Conservation (phyloP, 1,139 yeast species). For the Spathaspora sp. region DNA sequence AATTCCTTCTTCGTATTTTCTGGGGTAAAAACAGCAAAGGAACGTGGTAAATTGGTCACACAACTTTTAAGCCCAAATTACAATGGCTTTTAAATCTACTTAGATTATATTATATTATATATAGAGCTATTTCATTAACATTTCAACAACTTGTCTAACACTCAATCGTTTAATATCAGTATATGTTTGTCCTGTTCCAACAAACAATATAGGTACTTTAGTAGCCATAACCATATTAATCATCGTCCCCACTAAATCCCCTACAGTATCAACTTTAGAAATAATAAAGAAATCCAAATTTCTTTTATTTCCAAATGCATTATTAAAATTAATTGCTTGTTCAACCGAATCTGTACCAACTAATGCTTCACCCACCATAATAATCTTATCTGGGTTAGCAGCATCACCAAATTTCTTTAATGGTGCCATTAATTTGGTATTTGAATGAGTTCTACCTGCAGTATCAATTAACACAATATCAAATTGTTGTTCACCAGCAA, state of each 20-base stretch:
- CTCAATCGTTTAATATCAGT: slow-evolving; percentile 92
- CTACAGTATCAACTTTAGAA: slow-evolving; percentile 96
- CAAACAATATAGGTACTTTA: slow-evolving; percentile 90
- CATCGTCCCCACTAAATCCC: slow-evolving; percentile 94
- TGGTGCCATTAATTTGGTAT: slow-evolving; percentile 93
- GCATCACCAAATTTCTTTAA: slow-evolving; percentile 93
- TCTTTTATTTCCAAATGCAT: slow-evolving; percentile 85
- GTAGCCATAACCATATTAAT: slow-evolving; percentile 98
- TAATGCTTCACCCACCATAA: slow-evolving; percentile 98
- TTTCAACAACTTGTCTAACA: slow-evolving; percentile 88
- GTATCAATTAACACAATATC: slow-evolving; percentile 94
- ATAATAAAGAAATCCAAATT: slow-evolving; percentile 87
- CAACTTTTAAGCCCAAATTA: too few relatives aligned
- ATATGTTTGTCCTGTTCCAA: slow-evolving; percentile 96
- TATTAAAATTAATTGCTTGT: slow-evolving; percentile 90
- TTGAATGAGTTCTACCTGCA: slow-evolving; percentile 97
- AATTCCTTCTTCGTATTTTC: too few relatives aligned
- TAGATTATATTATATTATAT: background rate
- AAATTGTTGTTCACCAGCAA: slow-evolving; percentile 53
- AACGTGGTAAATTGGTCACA: background rate
- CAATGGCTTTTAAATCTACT: too few relatives aligned
- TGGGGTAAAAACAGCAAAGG: background rate
- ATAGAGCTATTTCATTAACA: slow-evolving; percentile 52
- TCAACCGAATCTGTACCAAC: slow-evolving; percentile 97
- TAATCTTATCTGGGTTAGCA: slow-evolving; percentile 92